Base-by-base conservation (phyloP, 1,139 yeast species). In the Candida glucosophila region DNA sequence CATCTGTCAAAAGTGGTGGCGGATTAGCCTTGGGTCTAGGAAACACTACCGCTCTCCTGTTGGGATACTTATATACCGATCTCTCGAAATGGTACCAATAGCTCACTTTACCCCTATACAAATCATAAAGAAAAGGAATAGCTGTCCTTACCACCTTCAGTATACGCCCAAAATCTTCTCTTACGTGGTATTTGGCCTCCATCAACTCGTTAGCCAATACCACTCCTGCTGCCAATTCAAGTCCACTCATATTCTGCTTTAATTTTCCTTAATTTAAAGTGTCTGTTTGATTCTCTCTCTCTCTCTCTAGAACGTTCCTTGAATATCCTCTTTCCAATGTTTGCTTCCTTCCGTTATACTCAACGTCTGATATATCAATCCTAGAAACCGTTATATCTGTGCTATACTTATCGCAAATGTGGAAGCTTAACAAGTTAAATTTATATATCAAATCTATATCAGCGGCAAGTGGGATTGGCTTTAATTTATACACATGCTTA, bases 61-160 rank as follows among this genome's bases (percentile, higher is more conserved):
- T 49, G n/a, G 83, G 77, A 37, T 67, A 44, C 32, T 55, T 52
- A 17, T 43, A 33, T 3, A 62, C 85, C 6, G 69, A 51, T 20
- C 55, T 43, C 39, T 77, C 86, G 39, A 80, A 74, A 15, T 55
- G 40, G 44, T 78, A 77, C 85, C 88, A 80, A 42, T 63, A 73
- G 41, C 76, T 76, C 28, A 76, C 73, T 34, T 56, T 60, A 11
- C 71, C 72, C 22, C 64, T 49, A 25, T 54, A 46, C 22, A 66
- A 55, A 22, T 55, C 49, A 45, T 59, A 52, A 11, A 66, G 42
- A 39, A 65, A 76, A 2, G 66, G 64, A 6, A 64, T 32, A 3
- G 70, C 63, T 15, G 52, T 46, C 15, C 52, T 44, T 8, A 67
- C 31, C 15, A 70, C 61, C 29, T 58, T 60, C 11, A 65, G 66